Base-by-base conservation (phyloP, 805 yeast species). In the Ogataea saltuana region DNA sequence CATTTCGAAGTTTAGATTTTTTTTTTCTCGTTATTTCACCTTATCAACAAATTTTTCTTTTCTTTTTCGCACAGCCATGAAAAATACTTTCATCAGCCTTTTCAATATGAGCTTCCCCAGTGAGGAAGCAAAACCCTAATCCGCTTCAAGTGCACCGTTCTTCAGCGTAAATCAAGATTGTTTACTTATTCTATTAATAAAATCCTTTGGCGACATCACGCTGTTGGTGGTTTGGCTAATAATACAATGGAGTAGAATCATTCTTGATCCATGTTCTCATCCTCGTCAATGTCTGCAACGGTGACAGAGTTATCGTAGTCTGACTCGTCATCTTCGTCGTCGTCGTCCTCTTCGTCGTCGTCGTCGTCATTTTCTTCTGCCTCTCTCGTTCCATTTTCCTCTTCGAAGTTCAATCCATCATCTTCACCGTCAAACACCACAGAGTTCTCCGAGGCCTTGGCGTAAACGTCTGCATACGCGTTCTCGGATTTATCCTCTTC, bases 391-490 rank as follows among this genome's bases (percentile, higher is more conserved):
- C 29, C 41, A n/a, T 19, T 39, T 15, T 15, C 32, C 17, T 26
- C 50, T 10, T 44, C 71, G 4, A 23, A 23, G 7, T 39, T 43
- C 17, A 41, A 28, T n/a, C 45, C 57, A 40, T 56, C 65, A 32
- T 48, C 54, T 34, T 61, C 66, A 12, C 65, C 66, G 37, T 60
- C 63, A 13, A 59, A 41, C 7, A 60, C 57, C 6, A 61, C 45
- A 4, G 58, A 50, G 13, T 41, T 47, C 16, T 46, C 51, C 1
- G 29, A 22, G 5, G 44, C 48, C 25, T 45, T 71, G 30, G 56
- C 60, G 4, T 33, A 50, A 12, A 25, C 28, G n/a, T 5, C 13
- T 13, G n/a, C n/a, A n/a, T n/a, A n/a, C n/a, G n/a, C n/a, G n/a
- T n/a, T n/a, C n/a, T n/a, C n/a, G n/a, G n/a, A n/a, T n/a, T n/a